Evolutionary conservation across 768 basidiomycete genomes (phyloP), one percentile per base, ranked within the genome.

Genomic region (Mycena vulgaris): DNA sequence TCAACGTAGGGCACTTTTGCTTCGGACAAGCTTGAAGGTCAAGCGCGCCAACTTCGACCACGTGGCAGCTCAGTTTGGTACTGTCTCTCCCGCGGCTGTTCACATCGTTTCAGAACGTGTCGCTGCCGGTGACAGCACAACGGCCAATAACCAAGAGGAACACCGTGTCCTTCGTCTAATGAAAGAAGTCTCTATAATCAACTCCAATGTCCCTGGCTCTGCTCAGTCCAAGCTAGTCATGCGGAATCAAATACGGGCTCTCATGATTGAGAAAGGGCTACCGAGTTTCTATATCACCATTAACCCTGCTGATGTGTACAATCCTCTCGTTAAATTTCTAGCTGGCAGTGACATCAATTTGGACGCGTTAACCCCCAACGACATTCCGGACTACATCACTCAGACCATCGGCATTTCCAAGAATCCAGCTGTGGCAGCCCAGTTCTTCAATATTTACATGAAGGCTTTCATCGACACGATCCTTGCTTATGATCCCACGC

Each of bases 341-440:
- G 63, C 63, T 23, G 63, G 63, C 2, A 28, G 42, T 2, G 39
- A 55, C 1, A 64, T 64, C 8, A 52, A 64, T 25, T 55, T 64
- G 11, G 52, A 55, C 25, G 45, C 40, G 13, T 30, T 64, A 2
- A 40, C 40, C 11, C 10, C n/a, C n/a, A n/a, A n/a, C n/a, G n/a
- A n/a, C n/a, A n/a, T n/a, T n/a, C n/a, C n/a, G n/a, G n/a, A n/a
- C 33, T 4, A 5, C 1, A 53, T 13, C 39, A 25, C 2, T 10
- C 51, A 1, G 35, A 61, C 42, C 60, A 61, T 55, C 7, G 13
- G 42, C 5, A 55, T 64, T 23, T 51, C 62, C 2, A 40, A 53
- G 16, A 53, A 63, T n/a, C 62, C 62, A 13, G 62, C 51, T 11
- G 49, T 63, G 2, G 62, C 62, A 2, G 62, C 62, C n/a, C n/a